phyloP scores from a whole-genome alignment of 2,329 filamentous ascomycete species.

The Sporothrix euskadiensis region DNA sequence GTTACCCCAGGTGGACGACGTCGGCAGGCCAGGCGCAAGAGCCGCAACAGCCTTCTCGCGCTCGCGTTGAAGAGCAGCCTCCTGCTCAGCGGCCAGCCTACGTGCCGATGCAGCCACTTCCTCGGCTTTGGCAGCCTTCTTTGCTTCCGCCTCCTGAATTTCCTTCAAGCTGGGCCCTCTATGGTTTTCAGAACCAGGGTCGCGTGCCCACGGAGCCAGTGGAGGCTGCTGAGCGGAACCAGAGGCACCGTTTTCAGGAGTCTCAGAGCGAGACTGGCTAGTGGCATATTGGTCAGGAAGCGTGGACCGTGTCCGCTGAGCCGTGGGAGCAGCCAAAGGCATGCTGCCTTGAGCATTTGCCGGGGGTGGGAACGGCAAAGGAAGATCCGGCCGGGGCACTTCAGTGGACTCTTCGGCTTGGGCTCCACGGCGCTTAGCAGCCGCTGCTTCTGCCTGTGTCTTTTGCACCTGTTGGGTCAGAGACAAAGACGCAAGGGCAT shows the following conservation, averaged over 20 bases:
- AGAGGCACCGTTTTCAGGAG: conserved; percentile 56
- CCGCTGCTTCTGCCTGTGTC: conserved; percentile 56
- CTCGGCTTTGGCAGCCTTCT: conserved; percentile 86
- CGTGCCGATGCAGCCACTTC: conserved; percentile 76
- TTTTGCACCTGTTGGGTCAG: conserved; percentile 84
- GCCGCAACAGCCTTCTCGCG: conserved; percentile 59
- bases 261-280: conserved; percentile 72
- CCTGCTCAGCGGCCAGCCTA: conserved; percentile 77
- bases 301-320: conserved; percentile 80
- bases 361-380: conserved; percentile 73
- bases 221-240: conserved; percentile 59
- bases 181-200: conserved; percentile 66
- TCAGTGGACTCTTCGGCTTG: conserved; percentile 40
- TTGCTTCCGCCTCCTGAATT: conserved; percentile 93
- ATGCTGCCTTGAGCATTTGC: conserved; percentile 66
- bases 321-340: conserved; percentile 85
- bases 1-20: conserved; percentile 85
- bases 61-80: conserved; percentile 61
- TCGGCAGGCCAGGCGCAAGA: conserved; percentile 76
- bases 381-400: conserved; percentile 61
- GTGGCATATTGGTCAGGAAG: conserved; percentile 69
- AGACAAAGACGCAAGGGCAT: conserved; percentile 53
- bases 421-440: conserved; percentile 59
- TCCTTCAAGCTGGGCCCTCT: conserved; percentile 93
- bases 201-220: conserved; percentile 92